Percentiles rank a stretch among this genome's conserved stretches.
phyloP scores from a whole-genome alignment of 768 basidiomycete species.

The Trametes meyenii region DNA sequence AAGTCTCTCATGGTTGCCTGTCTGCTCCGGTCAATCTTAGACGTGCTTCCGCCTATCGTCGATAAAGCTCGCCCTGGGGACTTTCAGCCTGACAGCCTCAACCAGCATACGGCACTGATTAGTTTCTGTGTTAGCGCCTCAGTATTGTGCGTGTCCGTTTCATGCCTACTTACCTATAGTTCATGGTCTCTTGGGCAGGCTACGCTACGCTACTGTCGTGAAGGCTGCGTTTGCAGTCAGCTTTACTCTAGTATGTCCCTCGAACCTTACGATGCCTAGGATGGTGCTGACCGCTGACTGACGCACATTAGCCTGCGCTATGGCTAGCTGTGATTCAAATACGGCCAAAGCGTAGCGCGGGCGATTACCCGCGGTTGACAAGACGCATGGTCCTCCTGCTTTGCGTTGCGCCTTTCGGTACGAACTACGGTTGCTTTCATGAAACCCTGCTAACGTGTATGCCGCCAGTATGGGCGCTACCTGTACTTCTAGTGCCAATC shows the following conservation, averaged over 20 bases:
- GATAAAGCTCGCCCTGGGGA: constrained; percentile 6
- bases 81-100: constrained; percentile 1
- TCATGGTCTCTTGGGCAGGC: background rate
- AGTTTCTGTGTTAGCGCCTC: constrained; percentile 25
- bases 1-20: constrained; percentile 24
- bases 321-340: constrained; percentile 20
- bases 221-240: constrained; percentile 29
- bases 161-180: too few species aligned
- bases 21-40: constrained; percentile 21
- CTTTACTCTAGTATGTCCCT: constrained; percentile 25
- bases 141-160: constrained; percentile 20
- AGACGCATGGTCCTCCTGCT: constrained; percentile 16
- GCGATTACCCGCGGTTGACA: constrained; percentile 21
- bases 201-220: constrained; percentile 27
- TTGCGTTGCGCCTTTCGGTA: constrained; percentile 26
- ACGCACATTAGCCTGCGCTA: constrained; percentile 20
- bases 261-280: background rate
- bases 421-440: background rate
- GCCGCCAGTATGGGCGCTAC: constrained; percentile 26
- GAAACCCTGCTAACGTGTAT: background rate
- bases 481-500: constrained; percentile 21
- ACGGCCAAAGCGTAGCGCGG: constrained; percentile 12
- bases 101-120: background rate
- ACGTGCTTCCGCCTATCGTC: constrained; percentile 20
- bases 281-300: background rate